phyloP scores from a whole-genome alignment of 805 yeast species.

The Wickerhamiella kurtzmanii region DNA sequence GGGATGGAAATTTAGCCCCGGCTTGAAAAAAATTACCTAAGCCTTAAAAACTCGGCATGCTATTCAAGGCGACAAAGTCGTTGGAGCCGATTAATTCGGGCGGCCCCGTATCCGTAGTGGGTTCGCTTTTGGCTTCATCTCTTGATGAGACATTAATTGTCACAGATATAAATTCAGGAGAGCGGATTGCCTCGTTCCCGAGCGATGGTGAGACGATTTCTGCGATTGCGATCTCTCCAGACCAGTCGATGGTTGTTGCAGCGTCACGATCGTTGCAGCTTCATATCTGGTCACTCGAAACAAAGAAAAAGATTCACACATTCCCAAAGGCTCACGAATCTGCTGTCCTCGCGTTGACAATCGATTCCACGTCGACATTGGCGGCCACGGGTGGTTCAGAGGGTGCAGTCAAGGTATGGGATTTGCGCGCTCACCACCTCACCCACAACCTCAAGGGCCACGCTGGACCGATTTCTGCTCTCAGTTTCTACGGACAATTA shows the following conservation, averaged over 20 bases:
- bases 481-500: slow-evolving; percentile 59
- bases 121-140: slow-evolving; percentile 60
- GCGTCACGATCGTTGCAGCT: slow-evolving; percentile 77
- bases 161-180: slow-evolving; percentile 47
- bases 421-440: slow-evolving; percentile 69
- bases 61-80: slow-evolving; percentile 15
- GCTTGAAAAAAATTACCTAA: neutral
- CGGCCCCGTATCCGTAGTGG: slow-evolving; percentile 61
- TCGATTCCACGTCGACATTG: slow-evolving; percentile 69
- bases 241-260: slow-evolving; percentile 54
- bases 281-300: slow-evolving; percentile 37
- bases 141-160: slow-evolving; percentile 63
- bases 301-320: slow-evolving; percentile 6
- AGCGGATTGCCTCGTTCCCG: slow-evolving; percentile 45
- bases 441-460: slow-evolving; percentile 92
- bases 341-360: slow-evolving; percentile 66
- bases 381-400: slow-evolving; percentile 93
- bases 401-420: slow-evolving; percentile 85
- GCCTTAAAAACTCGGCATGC: slow-evolving; percentile 7
- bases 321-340: slow-evolving; percentile 38
- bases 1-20: too few relatives aligned
- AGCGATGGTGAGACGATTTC: slow-evolving; percentile 82
- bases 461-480: slow-evolving; percentile 71
- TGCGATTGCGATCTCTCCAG: slow-evolving; percentile 61
- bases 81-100: slow-evolving; percentile 80